Base-by-base conservation (phyloP, 179 eudicot species). In the Sideroxylon spinosum region DNA sequence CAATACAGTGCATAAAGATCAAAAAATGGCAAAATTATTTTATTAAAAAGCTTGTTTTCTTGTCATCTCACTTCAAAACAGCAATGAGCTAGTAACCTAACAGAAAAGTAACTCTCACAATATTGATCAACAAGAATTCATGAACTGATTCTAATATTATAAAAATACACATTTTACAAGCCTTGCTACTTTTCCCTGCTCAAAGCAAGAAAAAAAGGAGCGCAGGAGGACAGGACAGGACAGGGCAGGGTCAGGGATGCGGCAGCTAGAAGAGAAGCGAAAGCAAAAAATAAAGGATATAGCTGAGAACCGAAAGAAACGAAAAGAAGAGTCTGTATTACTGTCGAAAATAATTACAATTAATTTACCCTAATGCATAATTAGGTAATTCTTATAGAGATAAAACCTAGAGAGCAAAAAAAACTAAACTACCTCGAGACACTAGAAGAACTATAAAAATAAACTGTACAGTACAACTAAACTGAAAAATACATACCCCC, bases 81-180 rank as follows among this genome's bases (percentile, higher is more conserved):
- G 73, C 29, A 12, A 12, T 70, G 57, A 48, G 32, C 32, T 13
- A 70, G 9, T 22, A 70, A 49, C 32, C 29, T 49, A 57, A 57
- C 52, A 3, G 66, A 59, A 29, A n/a, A 65, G 11, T 28, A 57
- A 57, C 49, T 32, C n/a, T 74, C 0, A 2, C 25, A 25, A 14
- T 69, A 46, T 6, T 59, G 5, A n/a, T 60, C 57, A 46, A 59
- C 70, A 78, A 22, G 49, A 70, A 59, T 68, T 78, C 29, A 56
- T 11, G 28, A 46, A 12, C 32, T 56, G 37, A 37, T 37, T 37
- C 37, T 71, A 25, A 25, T 44, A 29, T 66, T 29, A 0, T 9
- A 12, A 23, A 19, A 9, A 50, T 13, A 17, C 10, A 50, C 4
- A 37, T 29, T 55, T 77, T 17, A 67, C 55, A 32, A 19, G 1